Percentiles rank a stretch among this genome's conserved stretches.
Evolutionary conservation across 768 basidiomycete species (phyloP).

Genomic region (Suillus subaureus): DNA sequence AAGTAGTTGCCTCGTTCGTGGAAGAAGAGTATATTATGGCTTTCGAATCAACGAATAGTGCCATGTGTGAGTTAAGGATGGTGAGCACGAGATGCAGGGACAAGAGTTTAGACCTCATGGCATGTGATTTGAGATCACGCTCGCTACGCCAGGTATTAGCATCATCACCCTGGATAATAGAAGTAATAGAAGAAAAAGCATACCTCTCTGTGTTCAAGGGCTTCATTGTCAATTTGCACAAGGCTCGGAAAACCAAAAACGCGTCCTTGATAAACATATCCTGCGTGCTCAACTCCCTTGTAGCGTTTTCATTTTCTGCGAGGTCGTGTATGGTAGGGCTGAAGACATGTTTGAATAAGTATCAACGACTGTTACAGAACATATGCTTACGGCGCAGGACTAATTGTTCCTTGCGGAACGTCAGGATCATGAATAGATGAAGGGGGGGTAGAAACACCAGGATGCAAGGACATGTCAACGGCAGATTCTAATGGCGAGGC

Average conservation of each 20-base stretch:
- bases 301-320: slow-evolving; percentile 22
- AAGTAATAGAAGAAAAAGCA: slow-evolving; percentile 17
- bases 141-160: slow-evolving; percentile 56
- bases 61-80: slow-evolving; percentile 89
- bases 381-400: slow-evolving; percentile 1
- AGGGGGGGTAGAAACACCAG: neutral
- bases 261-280: slow-evolving; percentile 97
- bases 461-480: neutral
- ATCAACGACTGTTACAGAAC: neutral
- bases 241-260: slow-evolving; percentile 94
- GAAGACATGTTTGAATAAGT: neutral
- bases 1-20: slow-evolving; percentile 83
- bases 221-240: slow-evolving; percentile 99
- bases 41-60: slow-evolving; percentile 82
- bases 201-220: slow-evolving; percentile 92
- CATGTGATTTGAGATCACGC: slow-evolving; percentile 93
- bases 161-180: slow-evolving; percentile 5
- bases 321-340: neutral
- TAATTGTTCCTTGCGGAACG: neutral
- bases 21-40: slow-evolving; percentile 93
- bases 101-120: slow-evolving; percentile 95
- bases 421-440: neutral
- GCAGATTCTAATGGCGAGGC: neutral
- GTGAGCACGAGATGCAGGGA: slow-evolving; percentile 93
- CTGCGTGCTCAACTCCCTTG: slow-evolving; percentile 63